These are phyloP conservation scores for Saccharomycopsis sp. DNA, from an alignment of 805 yeast species.

Conservation along the genomic window DNA sequence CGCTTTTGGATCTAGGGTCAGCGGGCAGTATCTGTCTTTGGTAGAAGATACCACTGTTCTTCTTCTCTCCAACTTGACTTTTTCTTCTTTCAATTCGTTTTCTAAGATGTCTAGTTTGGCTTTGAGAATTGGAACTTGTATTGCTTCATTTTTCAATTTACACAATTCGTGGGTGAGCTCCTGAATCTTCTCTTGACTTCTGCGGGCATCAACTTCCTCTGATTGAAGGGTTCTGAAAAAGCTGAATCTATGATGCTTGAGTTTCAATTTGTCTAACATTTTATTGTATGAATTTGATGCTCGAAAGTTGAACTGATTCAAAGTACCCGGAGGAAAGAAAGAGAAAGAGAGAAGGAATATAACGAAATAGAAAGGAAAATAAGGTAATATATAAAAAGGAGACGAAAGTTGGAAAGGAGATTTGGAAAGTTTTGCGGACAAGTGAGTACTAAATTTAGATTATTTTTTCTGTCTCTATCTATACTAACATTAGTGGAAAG, in stretches of 20 bases:
- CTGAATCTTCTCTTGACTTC: constrained; percentile 6
- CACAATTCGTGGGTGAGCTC: constrained; percentile 12
- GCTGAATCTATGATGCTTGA: not conserved
- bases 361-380: too few relatives aligned
- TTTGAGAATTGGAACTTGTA: constrained; percentile 14
- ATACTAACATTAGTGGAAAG: too few relatives aligned
- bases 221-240: constrained; percentile 1
- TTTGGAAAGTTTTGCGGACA: too few relatives aligned
- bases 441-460: too few relatives aligned
- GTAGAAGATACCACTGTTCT: not conserved
- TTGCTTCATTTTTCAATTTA: constrained; percentile 12
- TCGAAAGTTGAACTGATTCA: not conserved
- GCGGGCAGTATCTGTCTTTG: not conserved
- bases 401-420: too few relatives aligned
- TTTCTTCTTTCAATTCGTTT: constrained; percentile 12
- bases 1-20: not conserved
- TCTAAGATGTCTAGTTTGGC: constrained; percentile 16
- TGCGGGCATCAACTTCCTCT: not conserved
- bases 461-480: too few relatives aligned
- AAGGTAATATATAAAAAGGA: too few relatives aligned
- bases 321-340: too few relatives aligned
- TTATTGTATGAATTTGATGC: not conserved
- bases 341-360: too few relatives aligned
- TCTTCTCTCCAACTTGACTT: constrained; percentile 3
- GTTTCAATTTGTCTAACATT: constrained; percentile 8